Base-by-base conservation (phyloP, 805 yeast species). In the Saccharomycopsis sp. region DNA sequence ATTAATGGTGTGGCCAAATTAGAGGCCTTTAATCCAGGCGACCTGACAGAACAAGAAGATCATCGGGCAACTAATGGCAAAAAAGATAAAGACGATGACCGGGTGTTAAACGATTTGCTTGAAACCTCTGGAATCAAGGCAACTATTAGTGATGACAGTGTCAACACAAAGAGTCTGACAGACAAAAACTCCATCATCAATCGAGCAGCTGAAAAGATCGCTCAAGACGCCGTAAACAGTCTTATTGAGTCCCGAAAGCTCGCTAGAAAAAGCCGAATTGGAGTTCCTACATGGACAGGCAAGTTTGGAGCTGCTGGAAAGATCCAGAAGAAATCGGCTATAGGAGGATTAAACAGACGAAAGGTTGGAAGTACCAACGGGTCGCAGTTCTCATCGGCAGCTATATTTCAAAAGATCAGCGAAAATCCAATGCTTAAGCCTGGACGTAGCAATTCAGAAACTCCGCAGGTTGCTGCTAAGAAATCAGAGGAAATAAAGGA, bases 211-310 rank as follows among this genome's bases (percentile, higher is more conserved):
- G 80, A 79, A 2, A 75, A 75, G 54, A 80, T 78, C 67, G 81
- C 85, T 51, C 70, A 71, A 62, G 74, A 76, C 17, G 87, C 87
- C 0, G 75, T 84, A 0, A 73, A 72, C 19, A 85, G 85, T 0
- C 69, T 88, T 58, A 75, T 80, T 56, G 79, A 80, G 60, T 89
- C 97, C 0, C 66, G 75, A 47, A 70, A 63, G 52, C 68, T 66
- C 9, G 75, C 77, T 15, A 73, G 72, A 58, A 72, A 70, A 52
- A 70, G 70, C 23, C 72, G 74, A 24, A 75, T 92, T 34, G 96
- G 96, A 2, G 84, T 87, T 0, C 98, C 97, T 0, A 93, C 99
- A 0, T 94, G 97, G 96, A 93, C 99, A 0, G 99, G 99, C 0
- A 82, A 81, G 64, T 89, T 86, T 75, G 99, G 99, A 0, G 70